A percentile compares a stretch with the other conserved stretches of the same genome.
These are phyloP conservation scores for Mycena belliarum DNA, from an alignment of 768 basidiomycete genomes.

Conservation along the genomic window DNA sequence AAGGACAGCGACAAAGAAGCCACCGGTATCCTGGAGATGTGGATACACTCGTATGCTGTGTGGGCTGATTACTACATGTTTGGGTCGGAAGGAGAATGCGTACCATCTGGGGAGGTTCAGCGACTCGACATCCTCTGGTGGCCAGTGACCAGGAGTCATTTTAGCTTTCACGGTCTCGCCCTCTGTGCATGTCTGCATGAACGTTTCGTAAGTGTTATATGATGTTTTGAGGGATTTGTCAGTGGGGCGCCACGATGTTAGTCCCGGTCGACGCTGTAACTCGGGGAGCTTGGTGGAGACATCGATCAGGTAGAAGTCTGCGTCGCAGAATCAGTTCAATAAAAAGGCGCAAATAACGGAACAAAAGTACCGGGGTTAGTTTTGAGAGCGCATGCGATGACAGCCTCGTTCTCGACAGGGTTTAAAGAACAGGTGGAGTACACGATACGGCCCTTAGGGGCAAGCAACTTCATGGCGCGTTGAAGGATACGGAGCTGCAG, in stretches of 20 bases:
- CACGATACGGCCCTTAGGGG: slow-evolving; percentile 82
- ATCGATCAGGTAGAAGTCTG: slow-evolving; percentile 80
- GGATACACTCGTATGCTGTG: slow-evolving; percentile 87
- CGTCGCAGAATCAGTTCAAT: background rate
- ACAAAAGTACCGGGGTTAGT: slow-evolving; percentile 56
- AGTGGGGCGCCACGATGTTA: slow-evolving; percentile 78
- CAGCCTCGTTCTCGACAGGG: slow-evolving; percentile 96
- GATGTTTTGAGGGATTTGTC: slow-evolving; percentile 51
- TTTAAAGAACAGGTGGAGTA: slow-evolving; percentile 99
- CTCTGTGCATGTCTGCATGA: slow-evolving; percentile 45
- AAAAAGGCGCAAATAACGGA: background rate
- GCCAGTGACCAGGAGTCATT: slow-evolving; percentile 77
- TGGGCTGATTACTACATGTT: background rate
- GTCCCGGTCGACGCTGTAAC: slow-evolving; percentile 75
- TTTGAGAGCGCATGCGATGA: slow-evolving; percentile 82
- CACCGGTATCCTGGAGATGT: slow-evolving; percentile 94
- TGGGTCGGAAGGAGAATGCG: slow-evolving; percentile 14
- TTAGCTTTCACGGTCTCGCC: slow-evolving; percentile 57
- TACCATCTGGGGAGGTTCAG: slow-evolving; percentile 77
- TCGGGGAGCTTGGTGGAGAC: slow-evolving; percentile 69
- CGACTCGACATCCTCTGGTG: slow-evolving; percentile 61
- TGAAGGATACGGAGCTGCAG: slow-evolving; percentile 91
- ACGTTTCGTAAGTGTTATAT: slow-evolving; percentile 63
- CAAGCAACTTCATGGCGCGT: slow-evolving; percentile 90
- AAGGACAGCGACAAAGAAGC: slow-evolving; percentile 95